Evolutionary conservation across 805 yeast genomes (phyloP).

Genomic region (Jamesozyma spencerorum): DNA sequence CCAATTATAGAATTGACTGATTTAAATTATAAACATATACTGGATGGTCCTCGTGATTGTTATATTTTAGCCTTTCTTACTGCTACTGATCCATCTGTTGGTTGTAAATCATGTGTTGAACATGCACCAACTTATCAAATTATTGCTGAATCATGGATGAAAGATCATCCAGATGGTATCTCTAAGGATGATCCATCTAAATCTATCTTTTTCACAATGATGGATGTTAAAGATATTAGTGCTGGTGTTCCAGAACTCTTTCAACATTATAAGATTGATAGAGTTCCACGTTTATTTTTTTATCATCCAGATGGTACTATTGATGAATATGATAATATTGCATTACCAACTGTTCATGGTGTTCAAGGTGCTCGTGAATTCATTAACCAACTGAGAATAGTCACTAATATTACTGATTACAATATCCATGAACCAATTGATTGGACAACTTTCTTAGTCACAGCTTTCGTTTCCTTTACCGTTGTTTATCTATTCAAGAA

Average conservation of each 20-base stretch:
- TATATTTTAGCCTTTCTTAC: constrained; percentile 63
- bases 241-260: constrained; percentile 39
- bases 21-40: constrained; percentile 44
- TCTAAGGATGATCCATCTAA: constrained; percentile 14
- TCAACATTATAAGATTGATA: constrained; percentile 40
- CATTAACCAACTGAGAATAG: constrained; percentile 21
- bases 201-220: constrained; percentile 56
- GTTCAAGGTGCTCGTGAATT: constrained; percentile 28
- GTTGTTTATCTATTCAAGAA: constrained; percentile 29
- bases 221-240: constrained; percentile 54
- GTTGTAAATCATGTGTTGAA: constrained; percentile 66
- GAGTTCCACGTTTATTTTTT: constrained; percentile 69
- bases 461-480: constrained; percentile 30
- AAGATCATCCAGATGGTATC: constrained; percentile 46
- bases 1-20: constrained; percentile 47
- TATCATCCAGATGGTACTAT: constrained; percentile 46
- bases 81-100: constrained; percentile 62
- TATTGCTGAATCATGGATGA: constrained; percentile 55
- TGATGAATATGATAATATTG: constrained; percentile 21
- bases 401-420: constrained; percentile 22
- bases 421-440: constrained; percentile 31
- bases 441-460: constrained; percentile 31
- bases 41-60: constrained; percentile 59
- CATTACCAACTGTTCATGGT: constrained; percentile 30
- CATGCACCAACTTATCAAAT: constrained; percentile 55